Evolutionary conservation across 1,139 yeast species (phyloP).

Genomic region (Hyphopichia burtonii): DNA sequence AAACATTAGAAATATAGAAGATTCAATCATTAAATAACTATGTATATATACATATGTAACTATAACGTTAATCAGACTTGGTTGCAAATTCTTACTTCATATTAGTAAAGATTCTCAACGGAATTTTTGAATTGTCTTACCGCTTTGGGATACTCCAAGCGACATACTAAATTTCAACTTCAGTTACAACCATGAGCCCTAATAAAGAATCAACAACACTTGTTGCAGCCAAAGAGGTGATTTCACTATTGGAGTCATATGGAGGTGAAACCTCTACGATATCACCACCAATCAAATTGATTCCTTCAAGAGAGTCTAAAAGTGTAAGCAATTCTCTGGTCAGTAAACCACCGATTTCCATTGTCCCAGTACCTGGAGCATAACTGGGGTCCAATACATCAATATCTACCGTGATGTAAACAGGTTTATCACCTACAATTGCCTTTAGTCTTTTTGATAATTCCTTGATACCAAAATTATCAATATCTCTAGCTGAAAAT

Average conservation of each 20-base stretch:
- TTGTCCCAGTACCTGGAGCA: constrained; percentile 58
- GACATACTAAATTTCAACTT: neutral
- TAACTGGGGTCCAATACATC: constrained; percentile 56
- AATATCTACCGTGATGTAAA: constrained; percentile 52
- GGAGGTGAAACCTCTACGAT: constrained; percentile 62
- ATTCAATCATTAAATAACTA: no score
- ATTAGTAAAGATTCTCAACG: no score
- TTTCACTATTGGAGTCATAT: constrained; percentile 47
- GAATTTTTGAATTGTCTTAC: no score
- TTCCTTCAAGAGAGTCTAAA: constrained; percentile 48
- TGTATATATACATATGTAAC: no score
- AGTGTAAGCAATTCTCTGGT: constrained; percentile 49
- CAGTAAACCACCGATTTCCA: constrained; percentile 55
- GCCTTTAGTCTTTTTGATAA: constrained; percentile 36
- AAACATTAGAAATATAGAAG: no score
- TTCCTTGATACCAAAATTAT: constrained; percentile 40
- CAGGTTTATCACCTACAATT: constrained; percentile 35
- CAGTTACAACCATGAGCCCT: constrained; percentile 39
- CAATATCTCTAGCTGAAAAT: constrained; percentile 50
- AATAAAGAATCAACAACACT: constrained; percentile 51
- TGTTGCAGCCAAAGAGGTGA: constrained; percentile 54
- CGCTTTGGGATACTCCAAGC: no score
- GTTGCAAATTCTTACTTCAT: no score
- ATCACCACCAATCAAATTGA: constrained; percentile 53
- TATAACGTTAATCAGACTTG: no score